These are phyloP conservation scores for Aspergillus homomorphus DNA, from an alignment of 495 filamentous ascomycete genomes.

Conservation along the genomic window DNA sequence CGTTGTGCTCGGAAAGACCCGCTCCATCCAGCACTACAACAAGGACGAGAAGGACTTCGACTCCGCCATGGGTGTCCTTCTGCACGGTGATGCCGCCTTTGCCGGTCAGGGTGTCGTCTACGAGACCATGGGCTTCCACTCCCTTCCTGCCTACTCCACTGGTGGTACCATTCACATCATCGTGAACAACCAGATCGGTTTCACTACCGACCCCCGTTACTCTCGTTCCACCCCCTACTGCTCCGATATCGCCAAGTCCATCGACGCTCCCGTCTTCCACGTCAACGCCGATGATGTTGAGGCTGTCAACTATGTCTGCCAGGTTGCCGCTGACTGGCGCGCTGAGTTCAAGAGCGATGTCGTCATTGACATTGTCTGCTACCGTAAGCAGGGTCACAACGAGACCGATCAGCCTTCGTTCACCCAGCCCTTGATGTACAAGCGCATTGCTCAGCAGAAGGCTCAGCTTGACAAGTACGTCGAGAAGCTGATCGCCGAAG, in stretches of 20 bases:
- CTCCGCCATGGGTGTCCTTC: constrained; percentile 89
- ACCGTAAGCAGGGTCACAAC: constrained; percentile 98
- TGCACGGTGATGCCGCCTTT: constrained; percentile 97
- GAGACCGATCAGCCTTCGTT: constrained; percentile 99
- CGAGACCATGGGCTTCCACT: constrained; percentile 96
- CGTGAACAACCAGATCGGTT: constrained; percentile 99
- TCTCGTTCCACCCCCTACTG: constrained; percentile 97
- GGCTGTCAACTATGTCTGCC: constrained; percentile 96
- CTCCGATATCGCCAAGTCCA: constrained; percentile 97
- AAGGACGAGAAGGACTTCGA: constrained; percentile 83
- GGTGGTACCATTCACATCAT: constrained; percentile 96
- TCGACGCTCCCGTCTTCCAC: constrained; percentile 98
- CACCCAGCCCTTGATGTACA: constrained; percentile 99
- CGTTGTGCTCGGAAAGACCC: constrained; percentile 94
- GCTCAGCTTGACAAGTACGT: constrained; percentile 84
- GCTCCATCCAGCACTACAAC: constrained; percentile 99
- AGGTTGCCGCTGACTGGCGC: constrained; percentile 93
- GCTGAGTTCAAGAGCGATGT: constrained; percentile 97
- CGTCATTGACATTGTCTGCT: constrained; percentile 97
- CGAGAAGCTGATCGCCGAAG: constrained; percentile 80
- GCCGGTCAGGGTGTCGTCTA: constrained; percentile 96
- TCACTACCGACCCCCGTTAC: constrained; percentile 98
- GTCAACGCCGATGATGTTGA: constrained; percentile 98
- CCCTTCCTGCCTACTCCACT: constrained; percentile 91
- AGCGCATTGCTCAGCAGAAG: constrained; percentile 80